Conservation (phyloP, 192 early-diverging fungal genomes). For the Linnemannia schmuckeri region DNA sequence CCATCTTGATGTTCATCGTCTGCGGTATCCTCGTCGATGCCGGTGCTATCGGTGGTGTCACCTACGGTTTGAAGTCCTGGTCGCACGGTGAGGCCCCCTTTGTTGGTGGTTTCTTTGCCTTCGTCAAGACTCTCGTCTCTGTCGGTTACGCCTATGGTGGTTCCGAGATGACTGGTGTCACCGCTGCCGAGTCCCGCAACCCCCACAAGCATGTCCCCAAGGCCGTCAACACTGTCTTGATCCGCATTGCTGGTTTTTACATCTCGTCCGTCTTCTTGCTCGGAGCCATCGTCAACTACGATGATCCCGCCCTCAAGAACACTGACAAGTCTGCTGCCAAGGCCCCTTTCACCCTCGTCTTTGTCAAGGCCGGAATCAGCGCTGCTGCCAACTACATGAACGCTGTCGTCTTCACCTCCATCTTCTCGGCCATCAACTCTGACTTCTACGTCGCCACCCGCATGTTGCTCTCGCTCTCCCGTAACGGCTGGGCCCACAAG, state of each 20-base stretch:
- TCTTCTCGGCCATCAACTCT: constrained; percentile 86
- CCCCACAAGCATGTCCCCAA: constrained; percentile 81
- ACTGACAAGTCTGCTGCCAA: constrained; percentile 64
- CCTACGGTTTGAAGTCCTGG: constrained; percentile 75
- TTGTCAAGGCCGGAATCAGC: constrained; percentile 69
- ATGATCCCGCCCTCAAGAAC: constrained; percentile 67
- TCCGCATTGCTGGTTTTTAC: constrained; percentile 81
- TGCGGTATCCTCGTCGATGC: constrained; percentile 83
- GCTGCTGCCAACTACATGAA: constrained; percentile 80
- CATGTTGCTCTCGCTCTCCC: constrained; percentile 80
- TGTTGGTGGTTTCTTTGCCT: constrained; percentile 68
- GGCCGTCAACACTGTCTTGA: constrained; percentile 81
- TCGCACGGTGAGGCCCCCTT: constrained; percentile 72
- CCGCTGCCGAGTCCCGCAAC: constrained; percentile 85
- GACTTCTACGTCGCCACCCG: constrained; percentile 90
- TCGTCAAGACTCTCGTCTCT: constrained; percentile 75
- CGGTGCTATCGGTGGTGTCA: constrained; percentile 71
- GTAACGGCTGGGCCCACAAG: constrained; percentile 81
- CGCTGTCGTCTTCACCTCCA: constrained; percentile 75
- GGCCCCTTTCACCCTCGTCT: constrained; percentile 80
- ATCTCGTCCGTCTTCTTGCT: constrained; percentile 73
- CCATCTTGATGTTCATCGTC: constrained; percentile 87
- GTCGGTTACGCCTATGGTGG: constrained; percentile 91
- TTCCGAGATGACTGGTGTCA: constrained; percentile 91
- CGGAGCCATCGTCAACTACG: constrained; percentile 73